A percentile compares a stretch with the other conserved stretches of the same genome.
Evolutionary conservation across 2,329 filamentous ascomycete species (phyloP).

Genomic region (Colletotrichum phormii): DNA sequence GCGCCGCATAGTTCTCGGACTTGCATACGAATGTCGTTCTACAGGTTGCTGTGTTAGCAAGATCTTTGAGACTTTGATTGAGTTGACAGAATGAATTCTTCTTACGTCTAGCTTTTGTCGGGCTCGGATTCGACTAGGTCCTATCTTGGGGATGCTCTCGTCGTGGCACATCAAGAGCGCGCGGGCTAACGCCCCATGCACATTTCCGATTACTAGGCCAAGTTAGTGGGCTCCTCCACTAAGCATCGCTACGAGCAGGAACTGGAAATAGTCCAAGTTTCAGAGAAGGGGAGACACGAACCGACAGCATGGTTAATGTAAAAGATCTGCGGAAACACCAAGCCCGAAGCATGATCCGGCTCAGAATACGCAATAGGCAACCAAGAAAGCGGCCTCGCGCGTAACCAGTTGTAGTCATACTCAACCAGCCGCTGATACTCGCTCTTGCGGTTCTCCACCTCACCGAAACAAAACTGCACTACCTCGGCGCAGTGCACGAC

Average conservation of each 20-base stretch:
- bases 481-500: conserved; percentile 73
- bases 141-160: conserved; percentile 63
- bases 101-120: conserved; percentile 50
- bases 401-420: conserved; percentile 59
- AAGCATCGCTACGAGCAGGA: too few species aligned
- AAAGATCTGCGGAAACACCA: conserved; percentile 68
- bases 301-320: conserved; percentile 67
- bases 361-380: conserved; percentile 64
- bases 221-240: not conserved
- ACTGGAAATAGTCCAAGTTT: too few species aligned
- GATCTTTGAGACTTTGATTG: not conserved
- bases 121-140: conserved; percentile 47
- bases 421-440: conserved; percentile 58
- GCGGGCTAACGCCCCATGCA: conserved; percentile 68
- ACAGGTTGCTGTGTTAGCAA: conserved; percentile 12
- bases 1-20: conserved; percentile 69
- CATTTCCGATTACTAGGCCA: conserved; percentile 64
- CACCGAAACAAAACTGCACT: conserved; percentile 70
- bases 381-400: conserved; percentile 59
- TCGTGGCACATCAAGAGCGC: conserved; percentile 69
- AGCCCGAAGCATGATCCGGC: conserved; percentile 42
- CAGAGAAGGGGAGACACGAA: conserved; percentile 36
- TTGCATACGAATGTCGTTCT: conserved; percentile 58
- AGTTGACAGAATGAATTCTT: not conserved
- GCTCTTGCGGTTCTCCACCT: conserved; percentile 44